Conservation (phyloP, 148 eudicot genomes). For the Chenopodium quinoa region DNA sequence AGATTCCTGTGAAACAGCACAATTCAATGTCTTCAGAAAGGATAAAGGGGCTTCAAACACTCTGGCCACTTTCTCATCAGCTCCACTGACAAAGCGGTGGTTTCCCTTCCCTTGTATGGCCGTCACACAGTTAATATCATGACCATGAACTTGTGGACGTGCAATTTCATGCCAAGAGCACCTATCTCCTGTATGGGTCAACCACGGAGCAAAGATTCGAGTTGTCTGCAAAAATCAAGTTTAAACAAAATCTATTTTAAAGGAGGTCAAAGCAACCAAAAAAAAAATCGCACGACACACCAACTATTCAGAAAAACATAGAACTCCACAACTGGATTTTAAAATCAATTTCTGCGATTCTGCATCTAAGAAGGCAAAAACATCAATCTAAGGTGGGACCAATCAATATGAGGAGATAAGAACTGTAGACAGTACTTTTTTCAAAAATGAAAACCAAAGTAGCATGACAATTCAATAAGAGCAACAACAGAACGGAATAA, state of each 20-base stretch:
- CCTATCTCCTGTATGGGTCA: constrained; percentile 30
- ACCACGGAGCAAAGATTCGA: constrained; percentile 84
- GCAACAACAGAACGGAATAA: too few species aligned
- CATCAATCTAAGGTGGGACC: background rate
- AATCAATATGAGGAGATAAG: background rate
- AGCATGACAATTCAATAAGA: too few species aligned
- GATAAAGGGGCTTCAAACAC: constrained; percentile 97
- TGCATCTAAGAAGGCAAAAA: background rate
- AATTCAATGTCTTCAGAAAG: constrained; percentile 84
- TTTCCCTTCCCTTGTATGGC: constrained; percentile 84
- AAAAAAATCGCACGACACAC: background rate
- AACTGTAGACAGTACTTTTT: too few species aligned
- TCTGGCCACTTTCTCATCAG: constrained; percentile 96
- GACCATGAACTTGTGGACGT: constrained; percentile 99
- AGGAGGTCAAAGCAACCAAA: background rate
- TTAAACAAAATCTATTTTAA: background rate
- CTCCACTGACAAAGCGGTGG: constrained; percentile 89
- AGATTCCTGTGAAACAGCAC: constrained; percentile 47
- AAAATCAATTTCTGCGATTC: background rate
- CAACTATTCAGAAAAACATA: background rate
- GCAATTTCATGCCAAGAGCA: constrained; percentile 91
- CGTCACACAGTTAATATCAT: constrained; percentile 86
- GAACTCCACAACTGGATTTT: background rate
- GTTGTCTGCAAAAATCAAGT: constrained; percentile 57
- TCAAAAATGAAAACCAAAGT: too few species aligned